Base-by-base conservation (phyloP, 208 protist genomes). In the Entamoeba invadens region DNA sequence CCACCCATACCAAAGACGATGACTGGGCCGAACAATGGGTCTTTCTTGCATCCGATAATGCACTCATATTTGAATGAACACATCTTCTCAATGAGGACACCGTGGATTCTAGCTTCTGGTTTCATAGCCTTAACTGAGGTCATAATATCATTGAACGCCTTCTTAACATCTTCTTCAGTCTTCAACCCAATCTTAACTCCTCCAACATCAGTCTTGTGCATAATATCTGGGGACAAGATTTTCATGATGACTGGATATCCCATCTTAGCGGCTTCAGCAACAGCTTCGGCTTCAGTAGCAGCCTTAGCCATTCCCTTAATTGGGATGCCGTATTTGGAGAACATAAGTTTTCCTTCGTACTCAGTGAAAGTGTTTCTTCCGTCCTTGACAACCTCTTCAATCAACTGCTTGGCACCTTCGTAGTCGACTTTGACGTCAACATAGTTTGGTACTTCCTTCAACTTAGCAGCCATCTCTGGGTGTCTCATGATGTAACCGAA, bases 161-260 rank as follows among this genome's bases (percentile, higher is more conserved):
- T 44, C 2, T 6, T 35, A 10, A 93, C 93, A 46, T 94, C 93
- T 38, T 94, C 95, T 45, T 35, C 57, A 45, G 42, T 93, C 21
- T 92, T 93, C 12, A 96, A 25, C 44, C 68, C 68, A 77, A 96
- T 45, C 92, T 93, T 50, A 46, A 96, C 95, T 91, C 95, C 95
- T 68, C 94, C 94, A 45, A 94, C 94, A 91, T 96, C 94, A 91
- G 93, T 92, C 47, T 96, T 96, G 91, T 96, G 95, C 42, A 93
- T 96, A 93, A 96, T 95, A 35, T 93, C 68, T 38, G 93, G 45
- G 44, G 95, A 96, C 44, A 94, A 92, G 68, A 96, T 94, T 45
- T 96, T 96, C 35, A 96, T 91, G 46, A 96, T 94, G 93, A 95
- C 87, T 18, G 95, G 95, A 44, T 46, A 95, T 6, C 92, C 94